Base-by-base conservation (phyloP, 805 yeast species). In the Ogataea angusta region DNA sequence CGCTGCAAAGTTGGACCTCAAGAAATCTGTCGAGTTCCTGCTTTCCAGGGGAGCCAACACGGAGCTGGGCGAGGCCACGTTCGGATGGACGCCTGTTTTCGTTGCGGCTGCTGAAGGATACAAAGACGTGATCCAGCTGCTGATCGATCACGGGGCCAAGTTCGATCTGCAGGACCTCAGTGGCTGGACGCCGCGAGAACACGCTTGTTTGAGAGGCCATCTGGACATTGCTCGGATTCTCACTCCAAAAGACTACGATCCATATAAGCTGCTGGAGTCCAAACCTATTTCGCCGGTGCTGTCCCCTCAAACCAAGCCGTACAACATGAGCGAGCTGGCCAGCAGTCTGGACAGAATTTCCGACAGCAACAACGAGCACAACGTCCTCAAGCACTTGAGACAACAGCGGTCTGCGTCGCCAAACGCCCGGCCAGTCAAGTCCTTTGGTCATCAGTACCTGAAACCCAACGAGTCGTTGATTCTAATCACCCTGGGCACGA, bases 171-270 rank as follows among this genome's bases (percentile, higher is more conserved):
- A 75, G 13, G 98, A 91, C 64, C 82, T 78, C 33, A 82, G 93
- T 38, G 97, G 97, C 0, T 91, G 98, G 98, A 78, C 88, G 14
- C 96, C 98, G n/a, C 80, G 88, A 80, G 98, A 91, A 56, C 98
- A 91, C 62, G 96, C 97, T 0, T 82, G 87, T 35, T 68, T 91
- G 33, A 73, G 97, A 52, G 98, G 98, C 5, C 95, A 89, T 59
- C 65, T 90, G 43, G 72, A 68, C 2, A 75, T 87, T 26, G 82
- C 93, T 1, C 77, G 77, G 38, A 52, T 77, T 54, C 66, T 91
- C 40, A 70, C 70, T 22, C 85, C 85, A 1, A 42, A 51, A 3
- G 66, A 73, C 48, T 69, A 63, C 42, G 62, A 67, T 36, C 64
- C 68, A 1, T 57, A 59, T 37, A 51, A 50, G 10, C 33, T 49